Conservation (phyloP, 768 basidiomycete genomes). For the Boletus pseudopeckii region DNA sequence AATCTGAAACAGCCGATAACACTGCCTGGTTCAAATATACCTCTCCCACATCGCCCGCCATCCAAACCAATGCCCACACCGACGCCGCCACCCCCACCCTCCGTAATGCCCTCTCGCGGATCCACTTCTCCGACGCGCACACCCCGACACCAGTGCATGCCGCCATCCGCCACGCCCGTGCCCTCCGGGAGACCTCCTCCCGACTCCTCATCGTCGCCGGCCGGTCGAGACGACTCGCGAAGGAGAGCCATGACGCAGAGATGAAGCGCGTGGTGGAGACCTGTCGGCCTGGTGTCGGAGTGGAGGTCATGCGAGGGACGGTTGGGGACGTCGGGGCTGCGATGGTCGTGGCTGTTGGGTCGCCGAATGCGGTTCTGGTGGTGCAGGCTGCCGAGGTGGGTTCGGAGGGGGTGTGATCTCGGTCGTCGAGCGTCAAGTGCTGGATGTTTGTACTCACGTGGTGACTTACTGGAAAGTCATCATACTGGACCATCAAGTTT, state of each 20-base stretch:
- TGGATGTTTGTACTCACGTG: too few species aligned
- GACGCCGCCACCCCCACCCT: constrained; percentile 8
- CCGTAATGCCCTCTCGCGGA: constrained; percentile 46
- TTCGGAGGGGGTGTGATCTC: too few species aligned
- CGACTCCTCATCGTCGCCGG: constrained; percentile 66
- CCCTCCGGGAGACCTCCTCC: constrained; percentile 24
- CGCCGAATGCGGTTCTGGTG: constrained; percentile 58
- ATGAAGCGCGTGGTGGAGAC: constrained; percentile 59
- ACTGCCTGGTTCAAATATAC: constrained; percentile 69
- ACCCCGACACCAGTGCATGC: constrained; percentile 62
- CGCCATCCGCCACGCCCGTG: constrained; percentile 43
- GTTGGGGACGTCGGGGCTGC: constrained; percentile 86
- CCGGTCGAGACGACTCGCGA: constrained; percentile 69
- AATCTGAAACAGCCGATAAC: constrained; percentile 83
- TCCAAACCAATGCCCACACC: constrained; percentile 13
- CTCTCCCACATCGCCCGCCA: constrained; percentile 15
- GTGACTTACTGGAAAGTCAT: too few species aligned
- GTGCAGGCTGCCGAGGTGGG: constrained; percentile 39
- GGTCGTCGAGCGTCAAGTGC: too few species aligned
- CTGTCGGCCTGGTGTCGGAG: constrained; percentile 1
- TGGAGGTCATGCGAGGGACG: constrained; percentile 58
- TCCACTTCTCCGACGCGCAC: constrained; percentile 56
- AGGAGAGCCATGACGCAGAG: constrained; percentile 68
- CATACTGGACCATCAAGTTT: too few species aligned
- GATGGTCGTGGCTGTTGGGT: constrained; percentile 57